Conservation (phyloP, 345 rosid genomes). For the Cochlearia excelsa region DNA sequence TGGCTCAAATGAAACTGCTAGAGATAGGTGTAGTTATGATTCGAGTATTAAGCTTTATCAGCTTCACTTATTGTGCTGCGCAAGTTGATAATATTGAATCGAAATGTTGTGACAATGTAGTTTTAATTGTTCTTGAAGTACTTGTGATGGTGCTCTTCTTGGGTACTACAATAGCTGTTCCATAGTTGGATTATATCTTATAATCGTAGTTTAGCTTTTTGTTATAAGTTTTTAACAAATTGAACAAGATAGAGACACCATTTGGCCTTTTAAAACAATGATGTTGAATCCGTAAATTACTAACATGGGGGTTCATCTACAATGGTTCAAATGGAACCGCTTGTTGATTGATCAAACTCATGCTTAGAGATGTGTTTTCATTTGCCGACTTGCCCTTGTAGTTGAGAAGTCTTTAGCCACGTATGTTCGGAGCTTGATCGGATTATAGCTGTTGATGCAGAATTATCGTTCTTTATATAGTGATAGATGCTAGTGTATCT, state of each 20-base stretch:
- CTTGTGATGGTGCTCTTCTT: too few species aligned
- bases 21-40: not conserved
- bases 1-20: too few species aligned
- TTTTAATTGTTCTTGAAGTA: not conserved
- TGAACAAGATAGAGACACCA: not conserved
- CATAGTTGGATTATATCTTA: too few species aligned
- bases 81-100: conserved; percentile 1
- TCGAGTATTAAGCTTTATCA: not conserved
- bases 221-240: not conserved
- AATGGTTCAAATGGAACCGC: not conserved
- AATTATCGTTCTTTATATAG: not conserved
- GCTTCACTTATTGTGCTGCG: not conserved
- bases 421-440: not conserved
- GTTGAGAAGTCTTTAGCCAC: not conserved
- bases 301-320: conserved; percentile 3
- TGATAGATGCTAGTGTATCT: conserved; percentile 4
- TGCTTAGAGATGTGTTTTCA: not conserved
- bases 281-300: not conserved
- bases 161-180: too few species aligned
- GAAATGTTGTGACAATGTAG: not conserved
- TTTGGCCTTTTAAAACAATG: not conserved
- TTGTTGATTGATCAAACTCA: not conserved
- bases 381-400: not conserved
- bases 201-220: conserved; percentile 1
- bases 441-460: not conserved